Percentiles rank a stretch among this genome's conserved stretches.
Evolutionary conservation across 2,329 filamentous ascomycete species (phyloP).

Genomic region (Penicillium sp.): DNA sequence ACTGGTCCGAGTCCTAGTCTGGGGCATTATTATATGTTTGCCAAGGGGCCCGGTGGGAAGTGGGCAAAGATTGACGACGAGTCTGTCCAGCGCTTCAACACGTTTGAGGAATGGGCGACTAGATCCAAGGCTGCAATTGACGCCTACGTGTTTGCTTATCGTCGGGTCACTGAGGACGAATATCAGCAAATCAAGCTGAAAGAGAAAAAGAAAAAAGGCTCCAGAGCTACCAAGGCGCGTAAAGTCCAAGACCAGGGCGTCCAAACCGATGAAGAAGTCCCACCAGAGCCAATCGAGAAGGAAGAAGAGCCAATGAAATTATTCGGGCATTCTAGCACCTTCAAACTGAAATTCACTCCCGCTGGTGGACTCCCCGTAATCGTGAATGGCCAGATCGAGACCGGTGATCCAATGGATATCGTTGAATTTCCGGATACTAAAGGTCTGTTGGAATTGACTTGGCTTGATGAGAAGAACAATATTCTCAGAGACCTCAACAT

Average conservation of each 20-base stretch:
- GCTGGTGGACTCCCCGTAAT: background rate
- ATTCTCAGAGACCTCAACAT: background rate
- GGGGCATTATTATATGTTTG: constrained; percentile 27
- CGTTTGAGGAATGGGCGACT: background rate
- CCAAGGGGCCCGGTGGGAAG: constrained; percentile 15
- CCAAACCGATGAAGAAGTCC: background rate
- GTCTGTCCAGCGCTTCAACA: background rate
- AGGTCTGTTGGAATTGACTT: background rate
- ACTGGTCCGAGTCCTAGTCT: background rate
- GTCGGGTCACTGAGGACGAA: constrained; percentile 3
- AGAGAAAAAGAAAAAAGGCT: no score
- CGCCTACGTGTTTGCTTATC: constrained; percentile 23
- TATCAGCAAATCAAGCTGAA: no score
- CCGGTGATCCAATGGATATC: background rate
- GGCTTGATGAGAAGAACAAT: background rate
- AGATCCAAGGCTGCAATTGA: background rate
- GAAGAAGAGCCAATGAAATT: background rate
- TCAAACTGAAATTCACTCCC: background rate
- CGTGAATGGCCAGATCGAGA: background rate
- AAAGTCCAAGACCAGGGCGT: background rate
- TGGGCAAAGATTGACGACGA: constrained; percentile 22
- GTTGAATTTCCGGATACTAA: background rate
- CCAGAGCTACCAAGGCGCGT: no score
- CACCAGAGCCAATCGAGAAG: background rate
- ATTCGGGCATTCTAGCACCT: no score